phyloP scores from a whole-genome alignment of 2,329 filamentous ascomycete species.

The Trichoderma sp. region DNA sequence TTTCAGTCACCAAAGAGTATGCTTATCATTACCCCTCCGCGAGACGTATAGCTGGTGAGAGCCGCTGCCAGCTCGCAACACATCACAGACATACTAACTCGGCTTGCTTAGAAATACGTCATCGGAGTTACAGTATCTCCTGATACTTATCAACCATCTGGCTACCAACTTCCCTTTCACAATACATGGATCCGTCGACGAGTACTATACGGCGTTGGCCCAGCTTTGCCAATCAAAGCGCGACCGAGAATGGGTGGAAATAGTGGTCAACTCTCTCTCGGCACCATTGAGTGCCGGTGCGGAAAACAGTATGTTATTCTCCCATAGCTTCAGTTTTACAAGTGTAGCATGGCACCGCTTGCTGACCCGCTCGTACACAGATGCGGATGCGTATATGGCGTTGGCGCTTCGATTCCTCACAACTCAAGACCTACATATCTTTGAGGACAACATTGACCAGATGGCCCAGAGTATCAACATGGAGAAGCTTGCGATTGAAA shows the following conservation, averaged over 20 bases:
- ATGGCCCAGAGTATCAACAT: conserved; percentile 40
- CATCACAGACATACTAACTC: conserved; percentile 20
- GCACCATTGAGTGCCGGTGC: conserved; percentile 28
- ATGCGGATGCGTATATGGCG: conserved; percentile 31
- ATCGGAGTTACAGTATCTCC: conserved; percentile 27
- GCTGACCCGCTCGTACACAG: neutral
- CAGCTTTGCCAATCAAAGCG: conserved; percentile 32
- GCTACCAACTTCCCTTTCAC: conserved; percentile 23
- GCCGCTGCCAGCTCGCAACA: neutral
- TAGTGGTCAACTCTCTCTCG: conserved; percentile 31
- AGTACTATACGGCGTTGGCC: conserved; percentile 43
- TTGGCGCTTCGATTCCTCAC: conserved; percentile 41
- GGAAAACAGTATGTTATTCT: conserved; percentile 22
- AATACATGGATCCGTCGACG: conserved; percentile 27
- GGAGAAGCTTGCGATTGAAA: conserved; percentile 40
- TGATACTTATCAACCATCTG: conserved; percentile 37
- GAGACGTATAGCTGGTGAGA: neutral
- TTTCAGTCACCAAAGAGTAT: conserved; percentile 26
- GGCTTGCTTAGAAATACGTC: conserved; percentile 20
- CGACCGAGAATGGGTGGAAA: conserved; percentile 22
- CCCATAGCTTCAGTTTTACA: neutral
- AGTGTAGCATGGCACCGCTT: neutral
- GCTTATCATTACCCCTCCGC: conserved; percentile 9
- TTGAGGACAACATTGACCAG: conserved; percentile 39
- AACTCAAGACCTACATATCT: conserved; percentile 35